Base-by-base conservation (phyloP, 73 alveolate species). In the Uronychia binucleata region DNA sequence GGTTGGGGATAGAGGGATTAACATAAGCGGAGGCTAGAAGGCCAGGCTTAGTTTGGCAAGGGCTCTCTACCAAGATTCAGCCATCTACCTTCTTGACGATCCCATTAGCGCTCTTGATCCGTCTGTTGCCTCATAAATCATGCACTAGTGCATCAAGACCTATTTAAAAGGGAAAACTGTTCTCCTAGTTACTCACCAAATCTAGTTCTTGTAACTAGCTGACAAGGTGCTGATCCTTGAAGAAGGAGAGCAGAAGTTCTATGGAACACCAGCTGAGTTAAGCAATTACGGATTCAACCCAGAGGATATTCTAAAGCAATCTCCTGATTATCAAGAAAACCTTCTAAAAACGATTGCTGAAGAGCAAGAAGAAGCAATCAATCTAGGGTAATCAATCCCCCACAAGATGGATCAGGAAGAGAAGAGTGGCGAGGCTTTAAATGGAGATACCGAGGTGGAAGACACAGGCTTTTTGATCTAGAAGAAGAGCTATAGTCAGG, bases 11-110 rank as follows among this genome's bases (percentile, higher is more conserved):
- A 93, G 85, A 74, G 97, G 97, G 26, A 78, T 90, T 31, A 93
- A 93, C 81, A 34, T 93, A 31, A 67, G 90, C 26, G 97, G 97
- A 0, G 97, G 97, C 0, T 74, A 93, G 77, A 93, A 93, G 60
- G 96, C 97, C 35, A 88, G 99, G 95, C 79, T 90, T 90, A 81
- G 86, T 86, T 74, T 94, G 30, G 98, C 98, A 0, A 88, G 98
- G 34, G 98, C 98, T 5, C 92, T 94, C 26, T 94, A 94, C 86
- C 80, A 88, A 29, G 84, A 92, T 80, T 58, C 86, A 14, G 97
- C 92, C 84, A 94, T 94, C 28, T 76, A 85, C 80, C 87, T 94
- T 30, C 83, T 94, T 76, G 98, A 94, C 82, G 98, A 94, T 78
- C 98, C 98, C 0, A 75, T 94, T 28, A 84, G 95, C 77, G 93